These are phyloP conservation scores for Mangifera indica DNA, from an alignment of 345 rosid species.

Conservation along the genomic window DNA sequence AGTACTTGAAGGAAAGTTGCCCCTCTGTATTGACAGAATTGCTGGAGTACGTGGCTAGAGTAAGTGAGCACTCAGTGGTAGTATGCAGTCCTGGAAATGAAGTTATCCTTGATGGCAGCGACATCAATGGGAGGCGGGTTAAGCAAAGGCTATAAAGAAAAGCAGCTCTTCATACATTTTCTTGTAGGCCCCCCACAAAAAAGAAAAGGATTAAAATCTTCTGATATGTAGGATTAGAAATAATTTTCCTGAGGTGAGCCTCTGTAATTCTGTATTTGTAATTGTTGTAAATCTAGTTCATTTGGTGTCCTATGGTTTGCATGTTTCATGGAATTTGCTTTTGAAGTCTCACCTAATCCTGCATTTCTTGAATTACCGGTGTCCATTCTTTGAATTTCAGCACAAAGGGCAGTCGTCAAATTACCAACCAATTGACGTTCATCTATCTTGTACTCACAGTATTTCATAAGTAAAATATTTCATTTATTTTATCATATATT, in stretches of 20 bases:
- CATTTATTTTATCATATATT: too few species aligned
- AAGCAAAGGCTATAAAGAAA: conserved; percentile 50
- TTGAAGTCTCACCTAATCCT: background rate
- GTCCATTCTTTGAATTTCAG: background rate
- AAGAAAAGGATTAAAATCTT: background rate
- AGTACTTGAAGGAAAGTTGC: conserved; percentile 60
- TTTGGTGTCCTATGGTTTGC: conserved; percentile 18
- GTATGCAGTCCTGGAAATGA: conserved; percentile 41
- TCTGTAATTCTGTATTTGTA: conserved; percentile 9
- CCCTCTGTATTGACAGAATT: conserved; percentile 53
- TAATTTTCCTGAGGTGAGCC: conserved; percentile 6
- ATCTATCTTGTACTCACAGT: too few species aligned
- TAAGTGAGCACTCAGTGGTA: conserved; percentile 41
- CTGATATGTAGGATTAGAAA: conserved; percentile 30
- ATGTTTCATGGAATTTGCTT: conserved; percentile 3
- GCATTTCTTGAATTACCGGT: background rate
- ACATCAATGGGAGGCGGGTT: conserved; percentile 56
- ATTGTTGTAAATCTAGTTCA: conserved; percentile 37
- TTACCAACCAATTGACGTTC: too few species aligned
- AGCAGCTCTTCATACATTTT: conserved; percentile 2
- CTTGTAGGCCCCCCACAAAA: conserved; percentile 20
- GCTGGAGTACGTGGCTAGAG: conserved; percentile 52
- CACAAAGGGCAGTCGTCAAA: too few species aligned
- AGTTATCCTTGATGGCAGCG: conserved; percentile 49
- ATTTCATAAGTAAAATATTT: too few species aligned